These are phyloP conservation scores for Candida vaughaniae DNA, from an alignment of 805 yeast species.

Conservation along the genomic window DNA sequence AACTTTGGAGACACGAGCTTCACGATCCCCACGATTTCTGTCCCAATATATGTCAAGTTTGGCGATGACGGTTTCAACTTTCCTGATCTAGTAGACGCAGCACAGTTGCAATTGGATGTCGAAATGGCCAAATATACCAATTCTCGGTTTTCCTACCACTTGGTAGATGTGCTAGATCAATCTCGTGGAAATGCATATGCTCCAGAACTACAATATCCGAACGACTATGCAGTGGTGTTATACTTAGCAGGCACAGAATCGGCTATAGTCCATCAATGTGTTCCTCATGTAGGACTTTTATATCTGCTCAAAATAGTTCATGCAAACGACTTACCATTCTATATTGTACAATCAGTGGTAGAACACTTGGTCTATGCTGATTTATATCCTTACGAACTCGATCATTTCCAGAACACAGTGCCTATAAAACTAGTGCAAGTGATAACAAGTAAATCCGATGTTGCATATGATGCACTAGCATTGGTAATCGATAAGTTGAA, in stretches of 20 bases:
- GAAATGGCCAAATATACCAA: neutral
- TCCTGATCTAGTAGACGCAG: slow-evolving; percentile 64
- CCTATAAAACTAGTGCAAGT: slow-evolving; percentile 3
- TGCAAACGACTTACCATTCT: slow-evolving; percentile 62
- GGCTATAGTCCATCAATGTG: slow-evolving; percentile 4
- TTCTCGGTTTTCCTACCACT: slow-evolving; percentile 4
- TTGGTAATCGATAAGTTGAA: no score
- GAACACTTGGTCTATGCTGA: slow-evolving; percentile 33
- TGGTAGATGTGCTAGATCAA: slow-evolving; percentile 4
- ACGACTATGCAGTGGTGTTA: slow-evolving; percentile 9
- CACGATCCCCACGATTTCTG: no score
- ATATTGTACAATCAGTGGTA: slow-evolving; percentile 47
- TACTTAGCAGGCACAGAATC: slow-evolving; percentile 9
- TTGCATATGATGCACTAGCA: no score
- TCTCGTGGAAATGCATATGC: slow-evolving; percentile 2
- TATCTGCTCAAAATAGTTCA: slow-evolving; percentile 37
- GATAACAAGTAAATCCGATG: no score
- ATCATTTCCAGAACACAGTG: slow-evolving; percentile 1
- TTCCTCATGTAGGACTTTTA: slow-evolving; percentile 3
- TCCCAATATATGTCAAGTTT: slow-evolving; percentile 20
- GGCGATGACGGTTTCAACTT: slow-evolving; percentile 48
- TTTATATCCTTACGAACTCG: slow-evolving; percentile 2
- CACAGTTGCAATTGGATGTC: slow-evolving; percentile 33
- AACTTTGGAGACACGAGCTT: no score
- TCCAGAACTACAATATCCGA: neutral